Conservation (phyloP, 2,329 filamentous ascomycete species). For the Ilyonectria robusta region DNA sequence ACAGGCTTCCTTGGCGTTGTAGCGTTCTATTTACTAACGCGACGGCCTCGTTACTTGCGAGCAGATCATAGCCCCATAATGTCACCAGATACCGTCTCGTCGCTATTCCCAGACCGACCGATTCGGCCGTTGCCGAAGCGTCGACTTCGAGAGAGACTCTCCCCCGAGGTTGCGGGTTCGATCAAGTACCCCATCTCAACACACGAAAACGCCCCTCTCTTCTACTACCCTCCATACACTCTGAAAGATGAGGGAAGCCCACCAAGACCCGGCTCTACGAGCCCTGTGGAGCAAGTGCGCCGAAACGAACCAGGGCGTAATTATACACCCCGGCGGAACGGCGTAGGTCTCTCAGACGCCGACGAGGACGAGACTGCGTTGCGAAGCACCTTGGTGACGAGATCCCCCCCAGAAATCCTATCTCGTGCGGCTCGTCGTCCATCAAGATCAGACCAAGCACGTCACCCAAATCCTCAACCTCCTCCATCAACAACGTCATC, state of each 20-base stretch:
- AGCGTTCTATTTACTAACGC: conserved; percentile 49
- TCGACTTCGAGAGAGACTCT: conserved; percentile 87
- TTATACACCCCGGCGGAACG: conserved; percentile 47
- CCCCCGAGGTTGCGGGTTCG: conserved; percentile 84
- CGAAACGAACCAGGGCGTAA: conserved; percentile 44
- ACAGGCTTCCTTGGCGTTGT: conserved; percentile 31
- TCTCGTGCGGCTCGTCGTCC: conserved; percentile 59
- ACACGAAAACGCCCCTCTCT: conserved; percentile 79
- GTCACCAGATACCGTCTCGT: conserved; percentile 83
- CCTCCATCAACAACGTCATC: conserved; percentile 79
- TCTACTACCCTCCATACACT: conserved; percentile 72
- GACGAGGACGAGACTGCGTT: conserved; percentile 70
- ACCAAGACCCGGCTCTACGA: conserved; percentile 39
- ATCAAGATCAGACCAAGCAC: conserved; percentile 61
- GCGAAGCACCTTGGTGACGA: conserved; percentile 58
- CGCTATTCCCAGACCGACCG: conserved; percentile 88
- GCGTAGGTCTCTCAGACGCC: conserved; percentile 68
- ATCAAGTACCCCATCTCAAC: conserved; percentile 87
- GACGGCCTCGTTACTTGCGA: conserved; percentile 30
- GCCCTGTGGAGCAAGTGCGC: conserved; percentile 41
- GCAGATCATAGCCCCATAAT: conserved; percentile 67
- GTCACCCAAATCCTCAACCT: conserved; percentile 65
- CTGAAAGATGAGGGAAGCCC: conserved; percentile 61
- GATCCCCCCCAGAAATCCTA: conserved; percentile 62
- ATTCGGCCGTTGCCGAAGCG: conserved; percentile 94